A percentile compares a stretch with the other conserved stretches of the same genome.
These are phyloP conservation scores for Wakefieldia striispora DNA, from an alignment of 768 basidiomycete genomes.

Conservation along the genomic window DNA sequence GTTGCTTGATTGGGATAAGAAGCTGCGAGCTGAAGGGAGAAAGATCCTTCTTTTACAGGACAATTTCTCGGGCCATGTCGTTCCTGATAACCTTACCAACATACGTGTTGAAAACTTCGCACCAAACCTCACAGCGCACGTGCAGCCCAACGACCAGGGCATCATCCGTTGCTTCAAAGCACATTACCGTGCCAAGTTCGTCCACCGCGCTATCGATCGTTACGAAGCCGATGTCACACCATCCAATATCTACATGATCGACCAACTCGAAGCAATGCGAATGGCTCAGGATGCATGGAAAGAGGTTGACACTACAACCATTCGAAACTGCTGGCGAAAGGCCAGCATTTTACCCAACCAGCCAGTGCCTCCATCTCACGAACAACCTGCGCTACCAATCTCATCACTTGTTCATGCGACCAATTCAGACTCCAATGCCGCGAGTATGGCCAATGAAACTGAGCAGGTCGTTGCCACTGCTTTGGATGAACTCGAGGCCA, in stretches of 20 bases:
- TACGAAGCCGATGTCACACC: background rate
- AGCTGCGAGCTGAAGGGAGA: background rate
- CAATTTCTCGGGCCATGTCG: conserved; percentile 15
- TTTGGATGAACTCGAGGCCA: background rate
- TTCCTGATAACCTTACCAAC: conserved; percentile 29
- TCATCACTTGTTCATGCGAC: background rate
- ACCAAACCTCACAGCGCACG: conserved; percentile 36
- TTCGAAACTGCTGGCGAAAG: conserved; percentile 2
- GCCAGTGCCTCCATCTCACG: too few relatives aligned
- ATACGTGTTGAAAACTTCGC: conserved; percentile 15
- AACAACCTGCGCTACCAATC: background rate
- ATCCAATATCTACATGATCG: background rate
- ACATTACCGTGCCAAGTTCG: conserved; percentile 26
- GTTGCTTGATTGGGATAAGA: background rate
- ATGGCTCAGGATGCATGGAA: conserved; percentile 1
- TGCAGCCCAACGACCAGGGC: conserved; percentile 38
- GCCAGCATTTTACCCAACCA: background rate
- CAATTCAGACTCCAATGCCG: background rate
- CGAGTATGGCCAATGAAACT: background rate
- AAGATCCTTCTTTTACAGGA: conserved; percentile 9
- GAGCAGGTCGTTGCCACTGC: background rate
- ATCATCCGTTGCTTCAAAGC: conserved; percentile 32
- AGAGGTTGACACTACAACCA: conserved; percentile 1
- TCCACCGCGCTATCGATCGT: background rate
- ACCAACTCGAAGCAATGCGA: conserved; percentile 4